Base-by-base conservation (phyloP, 2,329 filamentous ascomycete genomes). In the Fusarium fracticaudum region DNA sequence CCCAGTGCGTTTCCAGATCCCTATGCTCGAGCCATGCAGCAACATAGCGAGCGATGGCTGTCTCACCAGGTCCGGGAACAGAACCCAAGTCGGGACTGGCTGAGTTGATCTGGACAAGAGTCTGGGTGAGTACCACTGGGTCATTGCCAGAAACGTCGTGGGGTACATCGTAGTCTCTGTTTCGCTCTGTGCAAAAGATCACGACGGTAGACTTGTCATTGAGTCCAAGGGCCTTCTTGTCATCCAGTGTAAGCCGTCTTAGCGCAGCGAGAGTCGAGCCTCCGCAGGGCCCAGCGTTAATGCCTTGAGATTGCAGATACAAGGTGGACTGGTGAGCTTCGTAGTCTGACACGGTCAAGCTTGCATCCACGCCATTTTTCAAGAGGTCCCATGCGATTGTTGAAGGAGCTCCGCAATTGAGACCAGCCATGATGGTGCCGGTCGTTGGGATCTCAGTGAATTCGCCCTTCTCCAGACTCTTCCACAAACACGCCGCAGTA, bases 321-420 rank as follows among this genome's bases (percentile, higher is more conserved):
- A 86, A 73, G 1, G 90, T 85, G 1, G 90, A 90, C 1, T 83
- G 65, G 73, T 94, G 92, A 1, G 89, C 86, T 67, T 94, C 91
- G 18, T 80, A 79, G 72, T 93, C 92, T 0, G 87, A 89, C 0
- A 95, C 86, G 0, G 87, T 88, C 1, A 91, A 81, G 60, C 87
- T 88, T 2, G 87, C 88, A 81, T 93, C 90, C 0, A 94, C 86
- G 1, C 90, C 88, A 0, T 83, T 78, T 13, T 84, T 81, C 8
- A 95, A 79, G 0, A 90, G 78, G 0, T 89, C 85, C 91, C 92
- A 95, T 0, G 92, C 91, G 1, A 87, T 89, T 0, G 84, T 84
- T 0, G 92, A 93, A 0, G 93, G 85, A 0, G 91, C 93, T 0
- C 92, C 92, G 69, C 92, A 95, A 73, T 93, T 90, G 84, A 95